Percentiles rank a stretch among this genome's conserved stretches.
Evolutionary conservation across 129 eudicot species (phyloP).

Genomic region (Dittrichia graveolens): DNA sequence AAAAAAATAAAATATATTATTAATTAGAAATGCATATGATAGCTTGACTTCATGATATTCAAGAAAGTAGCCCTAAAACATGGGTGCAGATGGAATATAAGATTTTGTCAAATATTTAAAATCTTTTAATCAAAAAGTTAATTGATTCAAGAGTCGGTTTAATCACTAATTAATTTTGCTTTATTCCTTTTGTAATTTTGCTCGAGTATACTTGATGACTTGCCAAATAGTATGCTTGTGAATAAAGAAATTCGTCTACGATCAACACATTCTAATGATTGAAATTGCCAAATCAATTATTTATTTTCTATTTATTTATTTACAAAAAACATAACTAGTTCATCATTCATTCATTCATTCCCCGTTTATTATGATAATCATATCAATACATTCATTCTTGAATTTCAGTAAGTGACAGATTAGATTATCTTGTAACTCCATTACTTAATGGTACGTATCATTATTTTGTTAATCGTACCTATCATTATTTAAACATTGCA

Average conservation of each 20-base stretch:
- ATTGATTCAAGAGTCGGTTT: constrained; percentile 1
- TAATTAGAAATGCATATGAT: no score
- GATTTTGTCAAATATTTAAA: not conserved
- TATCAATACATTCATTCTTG: no score
- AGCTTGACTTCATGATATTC: no score
- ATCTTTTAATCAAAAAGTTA: not conserved
- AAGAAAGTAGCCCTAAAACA: no score
- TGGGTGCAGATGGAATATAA: no score
- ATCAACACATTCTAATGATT: constrained; percentile 19
- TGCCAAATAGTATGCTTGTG: constrained; percentile 12
- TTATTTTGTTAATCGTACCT: no score
- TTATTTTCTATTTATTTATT: not conserved
- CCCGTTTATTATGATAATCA: no score
- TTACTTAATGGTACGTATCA: no score
- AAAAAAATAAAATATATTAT: no score
- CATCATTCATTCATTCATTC: not conserved
- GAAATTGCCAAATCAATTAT: constrained; percentile 15
- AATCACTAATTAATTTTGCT: constrained; percentile 1
- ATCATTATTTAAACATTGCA: no score
- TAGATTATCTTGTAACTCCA: no score
- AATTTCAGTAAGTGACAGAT: no score
- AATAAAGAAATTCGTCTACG: constrained; percentile 7
- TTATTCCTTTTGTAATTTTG: not conserved
- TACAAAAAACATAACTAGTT: not conserved
- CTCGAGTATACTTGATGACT: constrained; percentile 18